Percentiles rank a stretch among this genome's conserved stretches.
These are phyloP conservation scores for Entomortierella beljakovae DNA, from an alignment of 192 early-diverging fungal species.

Conservation along the genomic window DNA sequence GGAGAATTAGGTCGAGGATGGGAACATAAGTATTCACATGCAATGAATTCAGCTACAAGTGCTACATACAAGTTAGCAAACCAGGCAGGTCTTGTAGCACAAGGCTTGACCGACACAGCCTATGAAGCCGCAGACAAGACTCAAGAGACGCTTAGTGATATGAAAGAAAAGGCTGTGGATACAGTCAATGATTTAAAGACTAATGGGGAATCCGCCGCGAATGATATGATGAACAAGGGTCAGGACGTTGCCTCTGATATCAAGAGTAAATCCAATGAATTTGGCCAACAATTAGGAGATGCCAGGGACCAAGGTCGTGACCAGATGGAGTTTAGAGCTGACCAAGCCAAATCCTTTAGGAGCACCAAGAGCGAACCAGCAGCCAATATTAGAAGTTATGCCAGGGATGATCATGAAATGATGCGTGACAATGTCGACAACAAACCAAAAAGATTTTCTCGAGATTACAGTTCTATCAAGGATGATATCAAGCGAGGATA, in stretches of 20 bases:
- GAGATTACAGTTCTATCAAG: slow-evolving; percentile 1
- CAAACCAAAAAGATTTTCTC: background rate
- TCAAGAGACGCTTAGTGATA: slow-evolving; percentile 10
- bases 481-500: slow-evolving; percentile 35
- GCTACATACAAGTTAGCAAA: slow-evolving; percentile 14
- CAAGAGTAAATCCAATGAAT: slow-evolving; percentile 7
- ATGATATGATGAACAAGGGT: slow-evolving; percentile 10
- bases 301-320: slow-evolving; percentile 24
- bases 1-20: slow-evolving; percentile 19
- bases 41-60: slow-evolving; percentile 18
- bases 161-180: slow-evolving; percentile 33
- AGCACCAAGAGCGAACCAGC: slow-evolving; percentile 22
- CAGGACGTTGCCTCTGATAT: slow-evolving; percentile 3
- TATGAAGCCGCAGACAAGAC: slow-evolving; percentile 37
- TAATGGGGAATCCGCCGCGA: background rate
- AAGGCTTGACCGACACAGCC: slow-evolving; percentile 17
- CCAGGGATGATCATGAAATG: slow-evolving; percentile 6
- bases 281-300: background rate
- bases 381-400: background rate
- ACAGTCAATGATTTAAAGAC: slow-evolving; percentile 26
- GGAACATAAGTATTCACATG: slow-evolving; percentile 21
- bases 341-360: slow-evolving; percentile 28
- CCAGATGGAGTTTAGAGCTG: slow-evolving; percentile 2
- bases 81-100: slow-evolving; percentile 9
- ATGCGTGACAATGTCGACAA: background rate